These are phyloP conservation scores for Sarocladiaceae sp. DNA, from an alignment of 2,329 filamentous ascomycete genomes.

Conservation along the genomic window DNA sequence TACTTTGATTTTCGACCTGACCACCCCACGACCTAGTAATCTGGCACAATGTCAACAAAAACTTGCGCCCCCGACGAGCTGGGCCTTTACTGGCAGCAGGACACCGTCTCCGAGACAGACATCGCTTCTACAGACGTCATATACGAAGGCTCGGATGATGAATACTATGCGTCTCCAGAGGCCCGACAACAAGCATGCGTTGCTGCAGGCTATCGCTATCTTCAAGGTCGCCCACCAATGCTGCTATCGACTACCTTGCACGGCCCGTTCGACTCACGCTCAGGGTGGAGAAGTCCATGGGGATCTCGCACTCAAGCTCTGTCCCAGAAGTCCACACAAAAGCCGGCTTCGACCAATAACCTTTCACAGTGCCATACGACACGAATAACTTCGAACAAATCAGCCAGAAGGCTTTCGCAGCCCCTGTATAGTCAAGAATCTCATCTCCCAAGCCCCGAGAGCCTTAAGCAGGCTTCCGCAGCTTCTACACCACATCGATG, in stretches of 20 bases:
- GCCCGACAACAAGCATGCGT: slow-evolving; percentile 53
- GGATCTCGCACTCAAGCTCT: slow-evolving; percentile 18
- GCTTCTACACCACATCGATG: slow-evolving; percentile 11
- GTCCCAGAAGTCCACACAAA: background rate
- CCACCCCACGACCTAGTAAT: too few species aligned
- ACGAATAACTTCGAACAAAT: background rate
- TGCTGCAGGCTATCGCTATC: slow-evolving; percentile 51
- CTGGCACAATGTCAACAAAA: background rate
- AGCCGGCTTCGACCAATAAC: background rate
- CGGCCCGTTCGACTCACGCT: slow-evolving; percentile 54
- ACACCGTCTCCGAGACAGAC: slow-evolving; percentile 40
- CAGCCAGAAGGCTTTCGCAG: background rate
- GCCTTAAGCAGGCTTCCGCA: slow-evolving; percentile 16
- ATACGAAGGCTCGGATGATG: slow-evolving; percentile 54
- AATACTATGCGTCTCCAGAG: slow-evolving; percentile 43
- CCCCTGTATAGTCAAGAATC: background rate
- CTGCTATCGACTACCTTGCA: slow-evolving; percentile 57
- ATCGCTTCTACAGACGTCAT: slow-evolving; percentile 42
- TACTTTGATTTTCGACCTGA: background rate
- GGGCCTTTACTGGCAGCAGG: slow-evolving; percentile 21
- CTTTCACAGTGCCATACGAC: background rate
- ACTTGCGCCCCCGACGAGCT: background rate
- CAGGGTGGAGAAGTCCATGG: slow-evolving; percentile 53
- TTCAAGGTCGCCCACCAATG: slow-evolving; percentile 50
- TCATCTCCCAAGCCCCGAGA: slow-evolving; percentile 17